phyloP scores from a whole-genome alignment of 192 early-diverging fungal genomes.

The Linnemannia exigua region DNA sequence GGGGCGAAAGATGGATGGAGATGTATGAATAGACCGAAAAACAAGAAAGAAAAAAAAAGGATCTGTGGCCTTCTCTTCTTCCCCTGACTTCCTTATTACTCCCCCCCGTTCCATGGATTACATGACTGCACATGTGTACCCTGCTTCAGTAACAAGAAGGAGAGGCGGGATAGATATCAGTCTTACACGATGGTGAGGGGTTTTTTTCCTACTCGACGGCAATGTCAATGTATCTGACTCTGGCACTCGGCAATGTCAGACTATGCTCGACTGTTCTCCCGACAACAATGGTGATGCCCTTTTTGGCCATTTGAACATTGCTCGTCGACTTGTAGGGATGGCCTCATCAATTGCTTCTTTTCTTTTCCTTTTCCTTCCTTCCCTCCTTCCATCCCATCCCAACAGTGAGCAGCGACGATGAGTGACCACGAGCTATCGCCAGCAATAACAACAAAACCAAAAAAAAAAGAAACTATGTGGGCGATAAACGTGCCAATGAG shows the following conservation, averaged over 20 bases:
- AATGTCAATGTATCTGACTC: too few relatives aligned
- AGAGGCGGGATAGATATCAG: not conserved
- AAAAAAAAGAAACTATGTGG: not conserved
- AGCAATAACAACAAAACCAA: not conserved
- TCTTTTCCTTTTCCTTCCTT: not conserved
- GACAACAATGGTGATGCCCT: too few relatives aligned
- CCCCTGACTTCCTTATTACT: not conserved
- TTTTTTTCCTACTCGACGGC: not conserved
- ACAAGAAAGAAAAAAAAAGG: not conserved
- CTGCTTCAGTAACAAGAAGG: not conserved
- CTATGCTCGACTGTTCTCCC: not conserved
- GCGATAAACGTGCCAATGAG: conserved; percentile 30
- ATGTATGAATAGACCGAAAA: not conserved
- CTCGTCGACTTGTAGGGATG: too few relatives aligned
- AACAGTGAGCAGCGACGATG: not conserved
- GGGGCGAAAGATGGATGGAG: not conserved
- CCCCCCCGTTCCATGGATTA: not conserved
- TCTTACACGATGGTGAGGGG: too few relatives aligned
- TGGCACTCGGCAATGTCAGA: too few relatives aligned
- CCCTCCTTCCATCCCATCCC: conserved; percentile 6
- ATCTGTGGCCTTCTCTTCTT: not conserved
- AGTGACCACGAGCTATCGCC: not conserved
- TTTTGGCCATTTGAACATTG: too few relatives aligned
- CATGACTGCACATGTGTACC: not conserved
- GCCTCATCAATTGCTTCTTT: not conserved